A percentile compares a stretch with the other conserved stretches of the same genome.
These are phyloP conservation scores for Paecilomyces niveus DNA, from an alignment of 2,329 filamentous ascomycete genomes.

Conservation along the genomic window DNA sequence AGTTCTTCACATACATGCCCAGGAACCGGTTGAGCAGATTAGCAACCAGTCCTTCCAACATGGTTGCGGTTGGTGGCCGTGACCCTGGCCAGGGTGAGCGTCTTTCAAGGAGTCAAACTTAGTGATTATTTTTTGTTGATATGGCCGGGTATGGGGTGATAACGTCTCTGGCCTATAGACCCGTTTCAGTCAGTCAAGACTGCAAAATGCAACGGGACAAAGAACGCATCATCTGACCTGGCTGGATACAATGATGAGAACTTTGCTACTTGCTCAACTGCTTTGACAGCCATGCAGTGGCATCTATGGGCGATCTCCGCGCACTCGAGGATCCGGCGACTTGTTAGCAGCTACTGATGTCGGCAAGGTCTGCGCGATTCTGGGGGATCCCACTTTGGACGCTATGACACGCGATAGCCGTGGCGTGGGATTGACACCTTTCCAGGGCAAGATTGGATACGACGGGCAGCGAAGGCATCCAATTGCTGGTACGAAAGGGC, in stretches of 20 bases:
- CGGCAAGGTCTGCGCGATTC: not conserved
- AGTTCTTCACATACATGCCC: slow-evolving; percentile 99
- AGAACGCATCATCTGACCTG: slow-evolving; percentile 7
- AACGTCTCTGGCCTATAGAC: not conserved
- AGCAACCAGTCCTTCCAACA: slow-evolving; percentile 96
- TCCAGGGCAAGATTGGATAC: not conserved
- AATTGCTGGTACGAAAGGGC: not conserved
- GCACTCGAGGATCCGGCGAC: not conserved
- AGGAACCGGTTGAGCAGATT: slow-evolving; percentile 97
- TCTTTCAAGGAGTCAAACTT: slow-evolving; percentile 4
- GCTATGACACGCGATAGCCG: not conserved
- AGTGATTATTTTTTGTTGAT: not conserved
- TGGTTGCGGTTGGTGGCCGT: slow-evolving; percentile 59
- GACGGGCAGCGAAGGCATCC: not conserved
- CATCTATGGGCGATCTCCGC: slow-evolving; percentile 1
- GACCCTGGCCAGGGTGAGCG: slow-evolving; percentile 58
- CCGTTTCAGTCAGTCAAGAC: not conserved
- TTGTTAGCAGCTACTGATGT: not conserved
- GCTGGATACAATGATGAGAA: slow-evolving; percentile 11
- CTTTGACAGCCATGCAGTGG: slow-evolving; percentile 22
- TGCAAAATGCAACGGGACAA: not conserved
- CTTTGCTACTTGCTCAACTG: slow-evolving; percentile 12
- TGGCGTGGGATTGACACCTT: not conserved
- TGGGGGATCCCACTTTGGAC: not conserved
- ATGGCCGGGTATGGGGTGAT: not conserved